Evolutionary conservation across 2,329 filamentous ascomycete species (phyloP), one percentile per base, ranked within the genome.

Genomic region (Ophiocordyceps camponoti-floridani): DNA sequence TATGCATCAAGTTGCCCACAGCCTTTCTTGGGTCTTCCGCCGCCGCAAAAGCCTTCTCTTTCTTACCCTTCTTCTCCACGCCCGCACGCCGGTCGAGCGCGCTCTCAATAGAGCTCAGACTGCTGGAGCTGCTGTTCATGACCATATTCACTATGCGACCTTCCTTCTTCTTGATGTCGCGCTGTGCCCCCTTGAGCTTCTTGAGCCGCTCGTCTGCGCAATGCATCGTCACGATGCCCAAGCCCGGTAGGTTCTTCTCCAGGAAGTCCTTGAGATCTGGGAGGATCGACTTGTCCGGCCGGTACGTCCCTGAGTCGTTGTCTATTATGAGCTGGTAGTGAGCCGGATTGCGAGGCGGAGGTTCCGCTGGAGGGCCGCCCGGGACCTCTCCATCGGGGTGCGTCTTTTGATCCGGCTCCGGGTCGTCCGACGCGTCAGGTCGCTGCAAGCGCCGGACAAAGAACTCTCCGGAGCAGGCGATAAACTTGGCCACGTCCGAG

Each of bases 251-350:
- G 51, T 89, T 86, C 23, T 60, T 61, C 30, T 78, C 65, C 2
- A 96, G 62, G 56, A 86, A 94, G 11, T 67, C 56, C 44, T 80
- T 77, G 1, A 96, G 68, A 1, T 79, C 58, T 0, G 84, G 83
- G 1, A 96, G 71, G 10, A 84, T 69, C 11, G 78, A 71, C 46
- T 82, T 82, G 56, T 93, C 86, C 0, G 89, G 89, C 0, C 89
- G 76, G 60, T 96, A 96, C 0, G 89, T 96, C 11, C 89, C 89
- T 45, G 80, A 86, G 61, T 94, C 89, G 55, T 96, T 96, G 66
- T 96, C 89, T 56, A 96, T 95, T 50, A 91, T 69, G 9, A 96
- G 73, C 58, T 94, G 82, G 59, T 94, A 96, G 56, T 70, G 69
- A 44, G 60, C 57, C n/a, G 65, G 73, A 46, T 70, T 60, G 13